A percentile compares a stretch with the other conserved stretches of the same genome.
phyloP scores from a whole-genome alignment of 2,329 filamentous ascomycete species.

The Pseudovirgaria hyperparasitica region DNA sequence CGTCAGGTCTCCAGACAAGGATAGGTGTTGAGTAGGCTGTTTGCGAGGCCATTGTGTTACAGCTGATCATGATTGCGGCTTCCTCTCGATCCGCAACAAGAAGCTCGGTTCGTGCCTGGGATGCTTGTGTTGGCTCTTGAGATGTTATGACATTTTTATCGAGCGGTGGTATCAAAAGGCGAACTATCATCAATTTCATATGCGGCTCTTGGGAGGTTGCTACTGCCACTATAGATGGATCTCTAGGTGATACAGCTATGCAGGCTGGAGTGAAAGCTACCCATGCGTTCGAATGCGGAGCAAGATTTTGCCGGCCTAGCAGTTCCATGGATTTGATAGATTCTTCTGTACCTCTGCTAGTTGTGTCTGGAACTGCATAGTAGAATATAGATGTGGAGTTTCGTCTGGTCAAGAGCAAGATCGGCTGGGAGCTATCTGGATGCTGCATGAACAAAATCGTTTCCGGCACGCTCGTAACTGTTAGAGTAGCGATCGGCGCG shows the following conservation, averaged over 20 bases:
- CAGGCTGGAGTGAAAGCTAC: slow-evolving; percentile 48
- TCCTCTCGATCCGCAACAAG: slow-evolving; percentile 43
- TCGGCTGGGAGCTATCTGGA: slow-evolving; percentile 31
- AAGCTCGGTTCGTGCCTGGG: slow-evolving; percentile 38
- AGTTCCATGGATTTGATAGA: too few species aligned
- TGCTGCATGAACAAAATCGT: slow-evolving; percentile 40
- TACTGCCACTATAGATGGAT: slow-evolving; percentile 43
- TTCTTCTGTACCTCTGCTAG: slow-evolving; percentile 1
- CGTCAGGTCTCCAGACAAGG: slow-evolving; percentile 48
- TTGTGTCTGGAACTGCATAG: slow-evolving; percentile 27
- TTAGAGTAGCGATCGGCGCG: slow-evolving; percentile 29
- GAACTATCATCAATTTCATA: slow-evolving; percentile 49
- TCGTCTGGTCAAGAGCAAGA: slow-evolving; percentile 41
- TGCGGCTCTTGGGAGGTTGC: slow-evolving; percentile 48
- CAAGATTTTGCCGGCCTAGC: slow-evolving; percentile 46
- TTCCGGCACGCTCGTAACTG: slow-evolving; percentile 43
- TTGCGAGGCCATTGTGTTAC: slow-evolving; percentile 49
- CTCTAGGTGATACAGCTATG: slow-evolving; percentile 41
- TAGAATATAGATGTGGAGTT: slow-evolving; percentile 49
- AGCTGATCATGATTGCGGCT: slow-evolving; percentile 46
- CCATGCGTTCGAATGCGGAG: slow-evolving; percentile 52
- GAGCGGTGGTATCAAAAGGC: slow-evolving; percentile 38
- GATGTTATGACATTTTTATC: slow-evolving; percentile 7
- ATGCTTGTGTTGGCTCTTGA: slow-evolving; percentile 30
- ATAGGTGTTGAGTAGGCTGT: slow-evolving; percentile 51